phyloP scores from a whole-genome alignment of 345 rosid species.

The Nephelium lappaceum region DNA sequence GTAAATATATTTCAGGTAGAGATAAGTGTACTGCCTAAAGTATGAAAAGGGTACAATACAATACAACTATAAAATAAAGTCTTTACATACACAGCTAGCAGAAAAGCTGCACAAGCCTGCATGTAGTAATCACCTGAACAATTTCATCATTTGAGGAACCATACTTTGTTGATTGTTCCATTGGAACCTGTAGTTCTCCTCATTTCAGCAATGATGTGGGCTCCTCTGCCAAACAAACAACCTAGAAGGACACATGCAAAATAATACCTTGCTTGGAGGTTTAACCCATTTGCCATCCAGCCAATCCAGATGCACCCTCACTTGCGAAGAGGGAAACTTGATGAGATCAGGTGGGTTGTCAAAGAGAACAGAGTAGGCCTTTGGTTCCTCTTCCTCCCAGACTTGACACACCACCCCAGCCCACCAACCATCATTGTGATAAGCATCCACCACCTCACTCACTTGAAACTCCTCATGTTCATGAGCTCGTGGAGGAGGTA shows the following conservation, averaged over 20 bases:
- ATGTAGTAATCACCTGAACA: constrained; percentile 57
- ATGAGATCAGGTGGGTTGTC: too few relatives aligned
- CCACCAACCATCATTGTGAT: too few relatives aligned
- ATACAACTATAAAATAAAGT: neutral
- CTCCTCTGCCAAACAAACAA: constrained; percentile 67
- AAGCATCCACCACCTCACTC: too few relatives aligned
- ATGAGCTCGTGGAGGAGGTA: too few relatives aligned
- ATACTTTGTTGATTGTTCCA: constrained; percentile 58
- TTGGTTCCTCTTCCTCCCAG: too few relatives aligned
- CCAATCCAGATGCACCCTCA: constrained; percentile 55
- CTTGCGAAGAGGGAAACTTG: too few relatives aligned
- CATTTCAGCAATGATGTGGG: constrained; percentile 65
- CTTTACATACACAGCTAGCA: neutral
- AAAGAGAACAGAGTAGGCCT: too few relatives aligned
- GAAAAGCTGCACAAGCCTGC: neutral
- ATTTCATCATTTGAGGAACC: constrained; percentile 63
- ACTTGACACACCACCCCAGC: too few relatives aligned
- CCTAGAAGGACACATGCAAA: constrained; percentile 46
- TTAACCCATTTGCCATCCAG: constrained; percentile 26
- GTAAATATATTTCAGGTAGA: neutral
- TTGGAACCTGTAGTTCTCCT: constrained; percentile 72
- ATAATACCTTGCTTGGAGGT: too few relatives aligned
- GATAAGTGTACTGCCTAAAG: neutral
- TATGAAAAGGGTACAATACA: neutral
- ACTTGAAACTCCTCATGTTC: too few relatives aligned